Evolutionary conservation across 2,329 filamentous ascomycete species (phyloP), one percentile per base, ranked within the genome.

Genomic region (Cladophialophora immunda): DNA sequence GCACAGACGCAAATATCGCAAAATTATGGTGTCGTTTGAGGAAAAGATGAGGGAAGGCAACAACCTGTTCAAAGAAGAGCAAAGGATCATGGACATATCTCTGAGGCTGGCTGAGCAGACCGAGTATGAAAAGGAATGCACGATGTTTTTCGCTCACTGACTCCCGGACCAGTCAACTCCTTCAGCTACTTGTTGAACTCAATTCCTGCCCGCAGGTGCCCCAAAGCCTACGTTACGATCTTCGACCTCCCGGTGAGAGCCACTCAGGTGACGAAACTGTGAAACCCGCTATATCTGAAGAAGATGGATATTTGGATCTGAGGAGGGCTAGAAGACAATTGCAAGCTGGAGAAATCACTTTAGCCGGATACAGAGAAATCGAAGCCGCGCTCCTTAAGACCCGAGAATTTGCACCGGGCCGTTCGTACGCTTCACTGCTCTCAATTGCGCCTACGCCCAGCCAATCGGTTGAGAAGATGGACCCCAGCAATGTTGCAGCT

Each of bases 21-120:
- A 92, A 71, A 92, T 92, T 77, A 95, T 97, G 79, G 86, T 89
- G 62, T 85, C 95, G 67, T 95, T 95, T 80, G 88, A 89, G 73
- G 85, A 92, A 62, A 93, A 95, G 78, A 91, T 92, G 78, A 90
- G 90, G 79, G 92, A 94, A 38, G 88, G 78, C 65, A 81, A 79
- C 62, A 72, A 70, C n/a, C 73, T 83, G 66, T 93, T 94, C 80
- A 88, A 87, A 72, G 88, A 93, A 70, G 94, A 97, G 80, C 89
- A 93, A 76, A 90, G 91, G 78, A 91, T 94, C 41, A 87, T 91
- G 68, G 89, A 90, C 71, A 91, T 92, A 3, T 92, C 93, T 25
- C 93, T 92, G 78, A 87, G 93, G 60, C 86, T 99, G 68, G 91
- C 93, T 64, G 89, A 96, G 74, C 91, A 97, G 81, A 97, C 97